phyloP scores from a whole-genome alignment of 805 yeast species.

The Pichia cephalocereana region DNA sequence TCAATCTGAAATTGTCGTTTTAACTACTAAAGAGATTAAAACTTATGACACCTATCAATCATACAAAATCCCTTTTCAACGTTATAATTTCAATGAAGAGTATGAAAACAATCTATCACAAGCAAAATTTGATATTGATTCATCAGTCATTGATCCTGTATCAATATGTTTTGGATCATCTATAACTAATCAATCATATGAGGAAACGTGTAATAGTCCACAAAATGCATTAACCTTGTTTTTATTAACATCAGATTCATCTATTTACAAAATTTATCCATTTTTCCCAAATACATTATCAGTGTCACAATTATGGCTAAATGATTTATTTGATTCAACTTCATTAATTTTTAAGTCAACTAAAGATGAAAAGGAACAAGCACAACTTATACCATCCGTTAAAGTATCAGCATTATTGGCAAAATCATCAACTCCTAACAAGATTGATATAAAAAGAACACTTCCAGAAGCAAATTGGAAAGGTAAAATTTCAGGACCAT shows the following conservation, averaged over 20 bases:
- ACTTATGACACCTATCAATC: constrained; percentile 29
- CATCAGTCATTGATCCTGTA: constrained; percentile 26
- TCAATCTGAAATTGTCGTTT: constrained; percentile 35
- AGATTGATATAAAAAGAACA: constrained; percentile 1
- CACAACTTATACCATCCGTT: constrained; percentile 14
- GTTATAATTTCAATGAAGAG: constrained; percentile 15
- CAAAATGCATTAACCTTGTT: constrained; percentile 38
- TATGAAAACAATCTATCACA: constrained; percentile 14
- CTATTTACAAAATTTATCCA: constrained; percentile 55
- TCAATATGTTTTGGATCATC: constrained; percentile 38
- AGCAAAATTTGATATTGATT: constrained; percentile 8
- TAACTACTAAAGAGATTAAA: constrained; percentile 28
- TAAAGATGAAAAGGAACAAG: constrained; percentile 11
- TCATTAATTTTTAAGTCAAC: constrained; percentile 16
- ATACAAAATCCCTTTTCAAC: constrained; percentile 11
- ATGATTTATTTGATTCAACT: constrained; percentile 19
- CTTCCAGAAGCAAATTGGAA: constrained; percentile 14
- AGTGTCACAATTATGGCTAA: constrained; percentile 26
- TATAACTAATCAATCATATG: background rate
- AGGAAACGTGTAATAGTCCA: constrained; percentile 3
- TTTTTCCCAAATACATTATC: constrained; percentile 42
- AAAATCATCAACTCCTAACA: constrained; percentile 7
- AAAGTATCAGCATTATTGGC: constrained; percentile 18
- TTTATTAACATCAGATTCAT: constrained; percentile 45
- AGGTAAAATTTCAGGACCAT: constrained; percentile 38